Conservation (phyloP, 352 stramenopile species). For the Pythium coloratum region DNA sequence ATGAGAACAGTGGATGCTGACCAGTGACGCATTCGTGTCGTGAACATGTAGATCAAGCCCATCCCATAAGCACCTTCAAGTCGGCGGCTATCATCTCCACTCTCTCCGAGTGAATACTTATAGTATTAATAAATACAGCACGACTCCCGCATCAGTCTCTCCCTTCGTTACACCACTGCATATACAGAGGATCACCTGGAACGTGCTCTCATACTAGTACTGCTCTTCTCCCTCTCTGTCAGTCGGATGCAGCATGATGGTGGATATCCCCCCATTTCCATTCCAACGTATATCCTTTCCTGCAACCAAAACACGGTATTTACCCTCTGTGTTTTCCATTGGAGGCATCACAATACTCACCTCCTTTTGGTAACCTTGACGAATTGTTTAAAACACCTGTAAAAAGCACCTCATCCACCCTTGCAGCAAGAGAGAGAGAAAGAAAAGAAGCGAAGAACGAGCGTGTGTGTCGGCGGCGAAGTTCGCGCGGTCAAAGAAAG, state of each 20-base stretch:
- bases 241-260: too few relatives aligned
- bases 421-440: conserved; percentile 26
- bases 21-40: neutral
- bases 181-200: neutral
- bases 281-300: neutral
- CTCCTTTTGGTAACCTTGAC: neutral
- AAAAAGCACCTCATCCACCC: conserved; percentile 5
- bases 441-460: conserved; percentile 32
- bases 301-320: neutral
- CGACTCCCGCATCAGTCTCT: neutral
- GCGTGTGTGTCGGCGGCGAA: conserved; percentile 17
- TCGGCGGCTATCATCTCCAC: neutral
- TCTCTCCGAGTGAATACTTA: neutral
- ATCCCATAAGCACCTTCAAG: conserved; percentile 72
- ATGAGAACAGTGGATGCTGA: neutral
- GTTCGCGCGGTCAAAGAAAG: conserved; percentile 12
- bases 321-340: neutral
- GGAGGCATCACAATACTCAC: neutral
- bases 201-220: too few relatives aligned
- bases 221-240: too few relatives aligned
- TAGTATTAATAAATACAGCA: neutral
- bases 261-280: neutral
- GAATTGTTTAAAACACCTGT: conserved; percentile 25
- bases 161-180: neutral
- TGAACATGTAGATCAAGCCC: conserved; percentile 84